Percentiles rank a stretch among this genome's conserved stretches.
phyloP scores from a whole-genome alignment of 2,329 filamentous ascomycete species.

The Pseudogymnoascus sp. region DNA sequence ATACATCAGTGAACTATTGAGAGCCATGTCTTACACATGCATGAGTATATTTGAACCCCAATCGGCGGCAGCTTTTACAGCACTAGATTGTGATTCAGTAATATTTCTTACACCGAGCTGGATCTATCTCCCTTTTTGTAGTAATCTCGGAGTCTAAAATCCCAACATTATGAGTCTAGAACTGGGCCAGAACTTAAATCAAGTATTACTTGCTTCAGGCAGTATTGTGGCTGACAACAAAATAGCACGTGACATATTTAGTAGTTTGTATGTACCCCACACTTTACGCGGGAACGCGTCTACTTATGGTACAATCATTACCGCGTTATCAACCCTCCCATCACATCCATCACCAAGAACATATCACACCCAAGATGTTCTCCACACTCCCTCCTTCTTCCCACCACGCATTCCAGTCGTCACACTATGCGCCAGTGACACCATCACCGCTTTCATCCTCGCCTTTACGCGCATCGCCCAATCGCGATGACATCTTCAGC shows the following conservation, averaged over 20 bases:
- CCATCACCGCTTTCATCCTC: slow-evolving; percentile 53
- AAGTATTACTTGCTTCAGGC: neutral
- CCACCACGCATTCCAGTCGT: slow-evolving; percentile 12
- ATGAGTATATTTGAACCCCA: neutral
- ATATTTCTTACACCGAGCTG: neutral
- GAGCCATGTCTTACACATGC: neutral
- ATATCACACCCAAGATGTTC: slow-evolving; percentile 28
- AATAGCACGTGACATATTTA: neutral
- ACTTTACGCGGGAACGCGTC: slow-evolving; percentile 5
- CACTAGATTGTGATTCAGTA: neutral
- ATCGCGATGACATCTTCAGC: slow-evolving; percentile 14
- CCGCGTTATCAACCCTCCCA: slow-evolving; percentile 38
- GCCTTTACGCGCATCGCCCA: slow-evolving; percentile 44
- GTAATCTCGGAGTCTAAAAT: neutral
- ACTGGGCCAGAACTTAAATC: neutral
- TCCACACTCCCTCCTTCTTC: slow-evolving; percentile 19
- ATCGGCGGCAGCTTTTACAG: neutral
- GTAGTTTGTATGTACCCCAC: slow-evolving; percentile 4
- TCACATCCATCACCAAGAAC: slow-evolving; percentile 32
- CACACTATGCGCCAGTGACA: slow-evolving; percentile 31
- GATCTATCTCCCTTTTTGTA: neutral
- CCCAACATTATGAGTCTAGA: neutral
- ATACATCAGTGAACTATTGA: neutral
- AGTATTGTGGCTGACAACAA: neutral
- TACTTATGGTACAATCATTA: slow-evolving; percentile 32